Conservation (phyloP, 2,329 filamentous ascomycete species). For the Exserohilum rostratum region DNA sequence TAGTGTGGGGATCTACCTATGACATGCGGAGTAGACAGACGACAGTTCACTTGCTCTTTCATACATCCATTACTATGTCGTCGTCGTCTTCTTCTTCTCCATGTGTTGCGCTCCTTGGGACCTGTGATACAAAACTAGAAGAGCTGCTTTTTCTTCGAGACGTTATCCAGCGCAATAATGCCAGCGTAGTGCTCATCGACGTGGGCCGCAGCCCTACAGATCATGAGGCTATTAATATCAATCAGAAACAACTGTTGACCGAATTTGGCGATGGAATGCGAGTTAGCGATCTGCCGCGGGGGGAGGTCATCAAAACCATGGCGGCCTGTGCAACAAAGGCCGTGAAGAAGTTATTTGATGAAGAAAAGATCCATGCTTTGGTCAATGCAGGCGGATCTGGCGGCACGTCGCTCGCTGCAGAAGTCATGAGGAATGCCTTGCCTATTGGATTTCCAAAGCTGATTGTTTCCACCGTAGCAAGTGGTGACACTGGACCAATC, state of each 20-base stretch:
- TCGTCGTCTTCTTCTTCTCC: constrained; percentile 8
- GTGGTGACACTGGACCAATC: constrained; percentile 68
- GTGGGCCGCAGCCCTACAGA: constrained; percentile 57
- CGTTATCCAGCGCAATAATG: constrained; percentile 48
- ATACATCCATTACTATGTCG: constrained; percentile 9
- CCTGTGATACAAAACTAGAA: constrained; percentile 68
- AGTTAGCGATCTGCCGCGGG: constrained; percentile 54
- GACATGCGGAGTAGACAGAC: neutral
- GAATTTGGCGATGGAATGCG: constrained; percentile 34
- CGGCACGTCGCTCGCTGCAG: constrained; percentile 65
- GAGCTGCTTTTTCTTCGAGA: constrained; percentile 63
- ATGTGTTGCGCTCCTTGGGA: constrained; percentile 63
- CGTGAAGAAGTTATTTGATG: constrained; percentile 50
- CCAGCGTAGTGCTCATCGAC: constrained; percentile 59
- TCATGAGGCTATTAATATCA: constrained; percentile 56
- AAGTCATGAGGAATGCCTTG: constrained; percentile 65
- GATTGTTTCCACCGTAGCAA: constrained; percentile 72
- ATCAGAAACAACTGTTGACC: constrained; percentile 51
- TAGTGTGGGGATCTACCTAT: neutral
- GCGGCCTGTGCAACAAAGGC: constrained; percentile 54
- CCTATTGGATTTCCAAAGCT: constrained; percentile 73
- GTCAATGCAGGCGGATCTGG: constrained; percentile 67
- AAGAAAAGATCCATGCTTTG: constrained; percentile 59
- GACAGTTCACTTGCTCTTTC: neutral
- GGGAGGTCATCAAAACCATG: constrained; percentile 64